Evolutionary conservation across 345 rosid genomes (phyloP), one percentile per base, ranked within the genome.

Genomic region (Gossypium herbaceum): DNA sequence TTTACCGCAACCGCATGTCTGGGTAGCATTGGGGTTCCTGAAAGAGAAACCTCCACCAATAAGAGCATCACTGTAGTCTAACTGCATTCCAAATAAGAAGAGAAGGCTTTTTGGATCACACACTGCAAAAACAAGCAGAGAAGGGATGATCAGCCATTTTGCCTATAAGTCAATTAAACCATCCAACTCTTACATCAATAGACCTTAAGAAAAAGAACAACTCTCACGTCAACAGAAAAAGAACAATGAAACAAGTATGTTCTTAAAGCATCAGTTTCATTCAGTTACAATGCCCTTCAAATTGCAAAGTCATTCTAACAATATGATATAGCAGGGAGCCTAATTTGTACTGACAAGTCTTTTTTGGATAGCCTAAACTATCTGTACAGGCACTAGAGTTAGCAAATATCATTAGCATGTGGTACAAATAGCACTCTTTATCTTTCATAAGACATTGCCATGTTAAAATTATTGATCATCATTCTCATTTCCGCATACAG

Each of bases 91-190:
- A 11, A 82, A 94, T 54, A 94, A 20, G 80, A 91, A 94, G 12
- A 94, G 98, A 65, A 94, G 95, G 86, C 98, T 94, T 88, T 94
- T 94, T 1, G 98, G 97, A 90, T 94, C 98, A 83, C 95, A 91
- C 74, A 94, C 98, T 94, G 94, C 89, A 85, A 79, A 73, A 78
- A 20, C 48, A 76, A 70, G 22, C 1, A 16, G 52, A 39, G 34
- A 43, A 16, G 7, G 56, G 19, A 47, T 54, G 39, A 75, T 12
- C 72, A 65, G 52, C 34, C 22, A 71, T 34, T 50, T 25, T 25
- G 12, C 13, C 34, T 47, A 24, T 2, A 66, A 67, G 19, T 67
- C 17, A 67, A 44, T 44, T 44, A 66, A 20, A 29, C 25, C 60
- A 56, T 20, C 13, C 27, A 56, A 56, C 27, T 20, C 39, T 29